Evolutionary conservation across 257 asterid genomes (phyloP), one percentile per base, ranked within the genome.

Genomic region (Nicotiana sylvestris): DNA sequence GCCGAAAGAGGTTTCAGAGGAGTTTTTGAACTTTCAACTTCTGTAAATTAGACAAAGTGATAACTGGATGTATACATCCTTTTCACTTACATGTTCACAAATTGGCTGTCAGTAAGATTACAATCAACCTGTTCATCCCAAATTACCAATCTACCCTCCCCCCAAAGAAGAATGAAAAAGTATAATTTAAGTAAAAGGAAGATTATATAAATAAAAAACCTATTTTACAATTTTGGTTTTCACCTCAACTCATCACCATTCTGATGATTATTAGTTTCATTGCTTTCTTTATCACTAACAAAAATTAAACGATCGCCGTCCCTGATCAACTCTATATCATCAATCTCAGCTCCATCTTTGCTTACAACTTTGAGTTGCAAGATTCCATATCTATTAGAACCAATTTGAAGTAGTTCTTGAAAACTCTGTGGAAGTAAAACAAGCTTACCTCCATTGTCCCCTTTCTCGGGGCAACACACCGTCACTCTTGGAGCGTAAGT

Each of bases 251-350:
- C 69, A 27, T 13, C 51, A 56, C 30, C 58, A 17, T 58, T 76
- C 37, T 72, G 80, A 60, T 65, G 78, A 16, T 82, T 39, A 7
- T 72, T 35, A 33, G 77, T 61, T 65, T 65, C 56, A 16, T 66
- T 82, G 78, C 4, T 53, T 37, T 83, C 35, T 29, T 57, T 81
- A 77, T 84, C 88, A 9, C 92, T 85, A 49, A 12, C 86, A 78
- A 95, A 89, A 82, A 89, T 87, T 87, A 95, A 78, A 82, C 87
- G 91, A 84, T 95, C 97, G 0, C 95, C 95, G 51, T 95, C 86
- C 35, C 98, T 88, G 53, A 95, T 90, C 82, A 93, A 83, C 85
- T 87, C 94, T 9, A 95, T 87, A 56, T 86, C 91, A 9, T 95
- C 97, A 32, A 95, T 81, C 13, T 80, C 88, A 30, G 97, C 96